These are phyloP conservation scores for Pseudozyma sp. DNA, from an alignment of 1,284 basidiomycete genomes.

Conservation along the genomic window DNA sequence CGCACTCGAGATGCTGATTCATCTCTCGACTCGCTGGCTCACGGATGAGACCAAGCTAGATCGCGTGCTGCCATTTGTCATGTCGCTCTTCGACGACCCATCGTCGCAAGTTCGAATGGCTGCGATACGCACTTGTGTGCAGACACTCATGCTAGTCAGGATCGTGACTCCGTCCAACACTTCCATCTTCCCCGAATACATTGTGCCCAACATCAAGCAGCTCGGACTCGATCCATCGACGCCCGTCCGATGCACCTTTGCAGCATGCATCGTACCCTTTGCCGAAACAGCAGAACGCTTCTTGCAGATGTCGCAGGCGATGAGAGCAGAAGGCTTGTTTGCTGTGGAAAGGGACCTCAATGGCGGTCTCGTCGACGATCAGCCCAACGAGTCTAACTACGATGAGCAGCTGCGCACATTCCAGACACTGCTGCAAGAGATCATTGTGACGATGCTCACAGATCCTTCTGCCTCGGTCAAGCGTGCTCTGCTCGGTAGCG, in stretches of 20 bases:
- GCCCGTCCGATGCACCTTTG: conserved; percentile 89
- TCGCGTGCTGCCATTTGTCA: conserved; percentile 89
- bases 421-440: conserved; percentile 86
- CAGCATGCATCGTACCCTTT: conserved; percentile 84
- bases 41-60: conserved; percentile 96
- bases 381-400: conserved; percentile 50
- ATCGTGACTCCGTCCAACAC: conserved; percentile 90
- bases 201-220: conserved; percentile 88
- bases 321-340: conserved; percentile 83
- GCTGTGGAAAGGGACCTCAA: conserved; percentile 79
- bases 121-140: conserved; percentile 83
- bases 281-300: conserved; percentile 86
- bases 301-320: conserved; percentile 89
- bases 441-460: conserved; percentile 79
- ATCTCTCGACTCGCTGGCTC: conserved; percentile 79
- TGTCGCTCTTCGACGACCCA: conserved; percentile 88
- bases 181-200: conserved; percentile 89
- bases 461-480: conserved; percentile 74
- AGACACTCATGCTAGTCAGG: conserved; percentile 84
- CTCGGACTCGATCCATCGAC: conserved; percentile 85
- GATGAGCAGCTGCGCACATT: conserved; percentile 78
- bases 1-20: conserved; percentile 87
- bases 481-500: conserved; percentile 76
- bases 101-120: conserved; percentile 77
- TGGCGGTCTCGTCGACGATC: conserved; percentile 70